These are phyloP conservation scores for Avena atlantica DNA, from an alignment of 176 grass and related monocot species.

Conservation along the genomic window DNA sequence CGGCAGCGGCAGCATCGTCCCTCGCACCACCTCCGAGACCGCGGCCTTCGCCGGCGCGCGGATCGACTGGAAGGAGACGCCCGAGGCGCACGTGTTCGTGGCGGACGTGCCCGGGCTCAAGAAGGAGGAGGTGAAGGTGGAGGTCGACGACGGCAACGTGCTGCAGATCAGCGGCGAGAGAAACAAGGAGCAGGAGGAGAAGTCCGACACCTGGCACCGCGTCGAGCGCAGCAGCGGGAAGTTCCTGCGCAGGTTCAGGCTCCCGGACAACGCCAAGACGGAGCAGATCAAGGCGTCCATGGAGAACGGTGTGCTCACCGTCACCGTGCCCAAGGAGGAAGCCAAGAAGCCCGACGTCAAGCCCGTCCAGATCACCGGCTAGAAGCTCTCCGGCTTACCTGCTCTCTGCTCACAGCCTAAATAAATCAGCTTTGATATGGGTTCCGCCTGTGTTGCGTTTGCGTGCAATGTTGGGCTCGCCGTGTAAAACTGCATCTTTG, in stretches of 20 bases:
- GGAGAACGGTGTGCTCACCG: constrained; percentile 51
- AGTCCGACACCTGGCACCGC: constrained; percentile 42
- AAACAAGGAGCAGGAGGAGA: constrained; percentile 46
- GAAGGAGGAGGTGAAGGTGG: constrained; percentile 48
- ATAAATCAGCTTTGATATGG: neutral
- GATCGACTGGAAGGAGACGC: constrained; percentile 45
- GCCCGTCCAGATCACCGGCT: constrained; percentile 39
- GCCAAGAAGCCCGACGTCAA: constrained; percentile 41
- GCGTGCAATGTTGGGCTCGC: neutral
- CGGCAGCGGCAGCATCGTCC: constrained; percentile 14
- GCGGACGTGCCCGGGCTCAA: constrained; percentile 43
- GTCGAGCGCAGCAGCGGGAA: constrained; percentile 50
- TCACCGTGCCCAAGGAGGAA: constrained; percentile 42
- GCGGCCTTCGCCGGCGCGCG: constrained; percentile 14
- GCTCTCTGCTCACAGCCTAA: neutral
- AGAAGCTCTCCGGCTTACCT: neutral
- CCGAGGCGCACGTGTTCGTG: constrained; percentile 46
- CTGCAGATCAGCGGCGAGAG: constrained; percentile 53
- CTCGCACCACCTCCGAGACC: neutral
- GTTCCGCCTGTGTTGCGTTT: neutral
- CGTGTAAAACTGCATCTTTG: neutral
- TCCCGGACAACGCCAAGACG: constrained; percentile 37
- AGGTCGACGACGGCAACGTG: constrained; percentile 46
- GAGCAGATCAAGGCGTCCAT: constrained; percentile 50
- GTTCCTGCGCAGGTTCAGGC: constrained; percentile 42